phyloP scores from a whole-genome alignment of 352 stramenopile species.

The Phytophthora palmivora region DNA sequence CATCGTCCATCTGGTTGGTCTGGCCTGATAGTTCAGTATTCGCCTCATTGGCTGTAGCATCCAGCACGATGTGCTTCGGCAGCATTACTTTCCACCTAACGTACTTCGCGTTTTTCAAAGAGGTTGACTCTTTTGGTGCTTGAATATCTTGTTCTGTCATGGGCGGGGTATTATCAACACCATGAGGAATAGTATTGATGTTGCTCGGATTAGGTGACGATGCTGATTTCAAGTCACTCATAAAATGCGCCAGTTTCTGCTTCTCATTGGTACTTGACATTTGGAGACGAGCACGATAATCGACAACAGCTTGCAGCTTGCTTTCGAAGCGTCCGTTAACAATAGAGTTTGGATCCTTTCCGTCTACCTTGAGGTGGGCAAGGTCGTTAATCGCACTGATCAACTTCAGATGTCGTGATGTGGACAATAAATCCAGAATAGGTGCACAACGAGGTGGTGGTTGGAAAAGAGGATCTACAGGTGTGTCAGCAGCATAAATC shows the following conservation, averaged over 20 bases:
- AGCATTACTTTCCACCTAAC: constrained; percentile 57
- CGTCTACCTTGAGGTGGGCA: constrained; percentile 54
- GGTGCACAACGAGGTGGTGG: constrained; percentile 57
- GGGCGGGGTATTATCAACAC: background rate
- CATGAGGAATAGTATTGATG: constrained; percentile 12
- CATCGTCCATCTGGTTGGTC: constrained; percentile 16
- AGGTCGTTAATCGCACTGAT: constrained; percentile 80
- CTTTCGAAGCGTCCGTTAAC: constrained; percentile 55
- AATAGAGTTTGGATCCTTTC: constrained; percentile 23
- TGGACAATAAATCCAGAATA: constrained; percentile 76
- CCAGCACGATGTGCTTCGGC: background rate
- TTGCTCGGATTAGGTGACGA: background rate
- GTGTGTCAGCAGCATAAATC: constrained; percentile 60
- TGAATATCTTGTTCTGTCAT: constrained; percentile 10
- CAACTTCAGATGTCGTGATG: constrained; percentile 74
- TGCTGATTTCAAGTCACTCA: constrained; percentile 43
- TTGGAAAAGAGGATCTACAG: constrained; percentile 57
- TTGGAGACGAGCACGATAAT: constrained; percentile 74
- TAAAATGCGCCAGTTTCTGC: constrained; percentile 57
- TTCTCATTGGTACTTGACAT: constrained; percentile 80
- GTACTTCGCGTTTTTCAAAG: constrained; percentile 49
- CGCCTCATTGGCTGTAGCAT: background rate
- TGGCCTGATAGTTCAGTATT: constrained; percentile 6
- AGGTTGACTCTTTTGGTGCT: constrained; percentile 4
- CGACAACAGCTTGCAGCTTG: constrained; percentile 73